Evolutionary conservation across 1,139 yeast species (phyloP), one percentile per base, ranked within the genome.

Genomic region (Zhuliangozyma parablackwelliae): DNA sequence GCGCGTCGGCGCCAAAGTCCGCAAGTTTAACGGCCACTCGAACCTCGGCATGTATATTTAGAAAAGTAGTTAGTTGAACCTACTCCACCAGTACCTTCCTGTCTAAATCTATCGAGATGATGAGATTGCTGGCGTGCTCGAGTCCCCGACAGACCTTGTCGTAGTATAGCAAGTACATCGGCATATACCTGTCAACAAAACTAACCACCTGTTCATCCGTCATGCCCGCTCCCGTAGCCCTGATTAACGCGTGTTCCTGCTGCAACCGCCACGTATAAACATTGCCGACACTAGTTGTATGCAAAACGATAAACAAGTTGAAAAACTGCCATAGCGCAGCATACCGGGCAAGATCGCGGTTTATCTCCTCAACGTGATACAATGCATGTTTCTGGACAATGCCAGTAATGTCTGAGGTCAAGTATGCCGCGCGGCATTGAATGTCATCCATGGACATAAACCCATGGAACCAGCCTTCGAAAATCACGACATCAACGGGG

Each of bases 391-490:
- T 43, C 31, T 54, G 60, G 13, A 66, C 46, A 1, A 48, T 44
- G 2, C 54, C 47, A 16, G 51, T 46, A 4, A 46, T 36, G 10
- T 50, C 53, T 7, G 54, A 34, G 2, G 50, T 38, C 5, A 57
- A 43, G 42, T 62, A 64, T 29, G 43, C 50, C 6, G 51, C 16
- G 10, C 47, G 43, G 10, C 65, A 38, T 36, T 47, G 49, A 23
- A 53, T 53, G 5, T 32, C 35, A 23, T 50, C 55, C 11, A 66
- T 48, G 2, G 90, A 73, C 26, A 54, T 48, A 56, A 79, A 90
- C 2, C 97, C 97, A 21, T 81, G 75, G 59, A 90, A 88, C 98
- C 98, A 92, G 2, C 98, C 98, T 61, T 92, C 98, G 36, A 92
- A 70, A 6, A 92, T 57, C 3, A 90, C 71, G 1, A 89, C 70